These are phyloP conservation scores for Chalciporus sphaerocephalus DNA, from an alignment of 768 basidiomycete genomes.

Conservation along the genomic window DNA sequence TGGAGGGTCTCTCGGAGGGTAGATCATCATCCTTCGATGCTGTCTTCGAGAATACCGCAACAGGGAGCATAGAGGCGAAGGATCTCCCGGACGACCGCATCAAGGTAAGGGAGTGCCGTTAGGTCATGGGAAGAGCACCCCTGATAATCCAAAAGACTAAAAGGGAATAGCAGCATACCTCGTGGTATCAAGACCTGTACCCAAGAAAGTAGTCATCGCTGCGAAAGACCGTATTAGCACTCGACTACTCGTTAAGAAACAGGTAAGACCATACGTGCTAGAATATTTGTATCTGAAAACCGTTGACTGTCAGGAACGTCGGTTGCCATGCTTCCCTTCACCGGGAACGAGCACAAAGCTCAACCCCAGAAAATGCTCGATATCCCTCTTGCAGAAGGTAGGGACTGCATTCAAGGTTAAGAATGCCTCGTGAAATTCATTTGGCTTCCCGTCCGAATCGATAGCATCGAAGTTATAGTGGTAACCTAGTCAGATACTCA, in stretches of 20 bases:
- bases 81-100: too few species aligned
- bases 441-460: conserved; percentile 16
- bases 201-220: conserved; percentile 61
- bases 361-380: conserved; percentile 34
- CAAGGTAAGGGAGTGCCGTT: too few species aligned
- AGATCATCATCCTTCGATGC: too few species aligned
- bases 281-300: conserved; percentile 59
- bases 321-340: conserved; percentile 60
- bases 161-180: conserved; percentile 31
- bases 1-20: too few species aligned
- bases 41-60: too few species aligned
- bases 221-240: neutral
- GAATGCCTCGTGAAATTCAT: conserved; percentile 34
- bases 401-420: conserved; percentile 27
- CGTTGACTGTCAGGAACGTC: conserved; percentile 52
- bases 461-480: conserved; percentile 35
- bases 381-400: conserved; percentile 2
- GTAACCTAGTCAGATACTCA: too few species aligned
- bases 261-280: conserved; percentile 39
- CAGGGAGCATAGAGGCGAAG: too few species aligned
- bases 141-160: conserved; percentile 49
- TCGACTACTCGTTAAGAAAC: too few species aligned
- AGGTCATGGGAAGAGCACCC: conserved; percentile 58
- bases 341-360: conserved; percentile 56
- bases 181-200: conserved; percentile 59